Evolutionary conservation across 345 rosid species (phyloP), one percentile per base, ranked within the genome.

Genomic region (Eucalyptus tenuipes): DNA sequence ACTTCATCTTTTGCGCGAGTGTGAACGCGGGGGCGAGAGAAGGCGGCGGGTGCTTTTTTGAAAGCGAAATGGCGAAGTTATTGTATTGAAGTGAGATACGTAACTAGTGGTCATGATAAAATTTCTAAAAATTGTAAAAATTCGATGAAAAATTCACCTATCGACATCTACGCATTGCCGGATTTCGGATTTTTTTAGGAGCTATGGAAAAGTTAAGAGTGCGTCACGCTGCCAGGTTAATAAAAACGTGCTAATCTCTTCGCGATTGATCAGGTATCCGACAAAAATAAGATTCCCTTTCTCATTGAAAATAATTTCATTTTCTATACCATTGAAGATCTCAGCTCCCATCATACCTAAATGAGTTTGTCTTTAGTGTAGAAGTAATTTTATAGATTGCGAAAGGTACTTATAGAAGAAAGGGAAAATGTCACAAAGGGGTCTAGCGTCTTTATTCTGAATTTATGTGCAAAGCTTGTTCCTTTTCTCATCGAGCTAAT

Each of bases 291-390:
- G 24, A 5, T 33, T 17, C 13, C 79, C 25, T 3, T 68, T 17
- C 40, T 8, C 22, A 5, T 68, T 8, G 13, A 10, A 17, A 33
- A 68, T 68, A 68, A 68, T 68, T 22, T 5, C 44, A 8, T 17
- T 18, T 13, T 17, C 10, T 33, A 3, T 53, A 4, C 5, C 13
- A 33, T 17, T 18, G 7, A 8, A 10, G 25, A 17, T n/a, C 29
- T 13, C 15, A 64, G 16, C 5, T 64, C 18, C 0, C 18, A 4
- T n/a, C 33, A 1, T 6, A n/a, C 7, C 81, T 1, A 50, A 17
- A 17, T 17, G 80, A 68, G 44, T 33, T 17, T 68, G 20, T 68
- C 80, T 16, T 31, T 15, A 8, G 44, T 18, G 3, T 0, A 37
- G 27, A 18, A 33, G 45, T 37, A 9, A 37, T 18, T 40, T 75